Base-by-base conservation (phyloP, 1,284 basidiomycete genomes). In the Cystobasidiaceae sp. region DNA sequence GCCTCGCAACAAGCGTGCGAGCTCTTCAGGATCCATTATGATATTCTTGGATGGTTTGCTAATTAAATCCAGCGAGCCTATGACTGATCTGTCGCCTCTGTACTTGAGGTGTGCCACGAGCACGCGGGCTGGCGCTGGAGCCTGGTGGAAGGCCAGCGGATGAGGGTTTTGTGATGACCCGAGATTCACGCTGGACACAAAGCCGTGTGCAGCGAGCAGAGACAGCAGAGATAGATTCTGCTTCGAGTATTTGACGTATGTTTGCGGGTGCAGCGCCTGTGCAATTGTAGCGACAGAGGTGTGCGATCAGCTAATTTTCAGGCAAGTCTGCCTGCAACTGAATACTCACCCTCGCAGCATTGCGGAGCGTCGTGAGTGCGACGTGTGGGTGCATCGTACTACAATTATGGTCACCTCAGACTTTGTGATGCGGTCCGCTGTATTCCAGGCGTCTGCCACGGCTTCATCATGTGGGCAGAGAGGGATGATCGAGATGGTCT, bases 71-170 rank as follows among this genome's bases (percentile, higher is more conserved):
- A 90, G 88, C 70, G 81, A 74, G 57, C 79, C 81, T 65, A 94
- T 80, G 19, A 93, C 89, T 0, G 90, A 88, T 30, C 84, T 78
- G 77, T 93, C 89, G 70, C 89, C 85, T 55, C 89, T 82, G 78
- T 91, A 93, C 77, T 94, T 94, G 70, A 94, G 84, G 68, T 89
- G 85, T 2, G 88, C 88, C 90, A 91, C 93, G 76, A 94, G 87
- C 33, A 89, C 68, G 30, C 66, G 63, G 34, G 75, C 72, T 39
- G 59, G 41, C 1, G 70, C 69, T 8, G 74, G 77, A 5, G 81
- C 85, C 1, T 72, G 69, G 50, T 80, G 72, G 74, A 89, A 93
- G 9, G 80, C 80, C 0, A 74, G 70, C 0, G 90, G 89, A 8
- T 82, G 82, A 0, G 90, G 84, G 0, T 80, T 80, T 3, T 82